A percentile compares a stretch with the other conserved stretches of the same genome.
phyloP scores from a whole-genome alignment of 306 rosid species.

The Mimosa pudica region DNA sequence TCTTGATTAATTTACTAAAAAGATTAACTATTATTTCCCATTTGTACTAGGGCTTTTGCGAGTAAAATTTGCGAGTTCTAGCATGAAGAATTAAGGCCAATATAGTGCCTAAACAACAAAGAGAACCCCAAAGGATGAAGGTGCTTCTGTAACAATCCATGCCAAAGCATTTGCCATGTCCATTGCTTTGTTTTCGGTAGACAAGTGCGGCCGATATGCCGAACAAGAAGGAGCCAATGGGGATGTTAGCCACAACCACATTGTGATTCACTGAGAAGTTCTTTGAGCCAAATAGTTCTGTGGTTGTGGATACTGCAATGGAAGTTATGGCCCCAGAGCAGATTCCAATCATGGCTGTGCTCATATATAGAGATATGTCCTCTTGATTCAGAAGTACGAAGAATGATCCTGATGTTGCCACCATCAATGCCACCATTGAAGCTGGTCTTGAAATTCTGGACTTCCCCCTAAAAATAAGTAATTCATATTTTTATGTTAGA shows the following conservation, averaged over 20 bases:
- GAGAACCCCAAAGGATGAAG: slow-evolving; percentile 74
- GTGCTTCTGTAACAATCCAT: slow-evolving; percentile 60
- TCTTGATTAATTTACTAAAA: background rate
- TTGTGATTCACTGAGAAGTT: slow-evolving; percentile 79
- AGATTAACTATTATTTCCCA: background rate
- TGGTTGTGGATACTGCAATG: slow-evolving; percentile 60
- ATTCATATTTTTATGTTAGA: background rate
- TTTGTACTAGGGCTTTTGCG: slow-evolving; percentile 27
- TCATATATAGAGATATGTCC: slow-evolving; percentile 38
- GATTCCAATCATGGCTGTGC: slow-evolving; percentile 70
- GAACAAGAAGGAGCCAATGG: slow-evolving; percentile 69
- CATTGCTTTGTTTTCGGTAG: slow-evolving; percentile 48
- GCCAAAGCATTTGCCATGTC: slow-evolving; percentile 65
- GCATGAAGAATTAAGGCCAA: slow-evolving; percentile 55
- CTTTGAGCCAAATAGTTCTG: slow-evolving; percentile 64
- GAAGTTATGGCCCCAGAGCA: slow-evolving; percentile 84
- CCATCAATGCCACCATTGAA: slow-evolving; percentile 49
- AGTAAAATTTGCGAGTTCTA: slow-evolving; percentile 65
- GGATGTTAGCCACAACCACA: slow-evolving; percentile 70
- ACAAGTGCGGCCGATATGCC: slow-evolving; percentile 61
- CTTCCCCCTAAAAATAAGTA: slow-evolving; percentile 46
- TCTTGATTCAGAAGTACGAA: slow-evolving; percentile 54
- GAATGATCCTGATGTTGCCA: slow-evolving; percentile 57
- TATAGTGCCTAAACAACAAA: slow-evolving; percentile 55
- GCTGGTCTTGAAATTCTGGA: slow-evolving; percentile 54